Base-by-base conservation (phyloP, 176 grass and related monocot species). In the Cocos nucifera region DNA sequence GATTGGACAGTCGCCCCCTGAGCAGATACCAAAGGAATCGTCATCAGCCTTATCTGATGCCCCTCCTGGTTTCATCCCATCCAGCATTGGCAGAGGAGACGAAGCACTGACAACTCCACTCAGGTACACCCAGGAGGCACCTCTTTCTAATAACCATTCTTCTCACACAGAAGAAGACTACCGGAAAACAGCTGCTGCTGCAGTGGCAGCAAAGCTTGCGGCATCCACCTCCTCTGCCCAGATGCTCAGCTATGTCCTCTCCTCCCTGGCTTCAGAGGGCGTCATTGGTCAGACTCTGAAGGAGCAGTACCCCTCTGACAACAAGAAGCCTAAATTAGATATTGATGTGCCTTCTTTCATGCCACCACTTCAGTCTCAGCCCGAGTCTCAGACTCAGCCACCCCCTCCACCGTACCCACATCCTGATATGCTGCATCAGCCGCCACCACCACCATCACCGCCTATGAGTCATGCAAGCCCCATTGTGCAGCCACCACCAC, bases 321-420 rank as follows among this genome's bases (percentile, higher is more conserved):
- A 32, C 44, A 89, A 84, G 70, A 77, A 57, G 74, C 66, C 62
- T 49, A 84, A 81, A 32, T 21, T 67, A 59, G 64, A 81, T 56
- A 70, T 78, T n/a, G 63, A 53, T 61, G 27, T 62, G 64, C 56
- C 68, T 50, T 56, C 54, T 17, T 69, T 58, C 62, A 54, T 61
- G 29, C 58, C 62, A 22, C 65, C 66, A 53, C 53, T 56, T 75
- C 23, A 63, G 8, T 69, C 66, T 18, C 61, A 32, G 30, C 7
- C 30, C 2, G 0, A 6, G 30, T 32, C 30, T 32, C 30, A 44
- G 35, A 44, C 35, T 44, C 35, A 61, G 22, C 57, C 54, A 0
- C 85, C 69, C 0, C 74, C 74, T 3, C 80, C 77, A 14, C 61
- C 73, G 58, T 59, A 69, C 51, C 70, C 79, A 3, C 61, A 76